Conservation (phyloP, 176 grass and related monocot genomes). For the Oryza officinalis region DNA sequence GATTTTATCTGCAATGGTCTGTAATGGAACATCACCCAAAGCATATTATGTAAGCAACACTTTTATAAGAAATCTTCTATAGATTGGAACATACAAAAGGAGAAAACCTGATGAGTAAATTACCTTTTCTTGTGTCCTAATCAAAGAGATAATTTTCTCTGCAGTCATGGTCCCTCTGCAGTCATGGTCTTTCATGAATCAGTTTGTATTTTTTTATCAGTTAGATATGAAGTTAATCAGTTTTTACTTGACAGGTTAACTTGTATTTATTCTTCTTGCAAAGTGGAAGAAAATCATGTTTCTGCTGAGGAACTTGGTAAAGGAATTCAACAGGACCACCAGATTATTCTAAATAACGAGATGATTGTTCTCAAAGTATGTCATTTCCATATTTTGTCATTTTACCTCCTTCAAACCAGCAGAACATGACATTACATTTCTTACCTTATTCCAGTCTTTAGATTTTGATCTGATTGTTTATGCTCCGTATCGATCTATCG, state of each 20-base stretch:
- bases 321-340: slow-evolving; percentile 91
- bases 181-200: slow-evolving; percentile 11
- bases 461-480: slow-evolving; percentile 93
- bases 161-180: background rate
- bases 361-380: slow-evolving; percentile 85
- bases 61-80: background rate
- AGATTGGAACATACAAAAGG: background rate
- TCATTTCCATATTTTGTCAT: slow-evolving; percentile 27
- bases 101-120: background rate
- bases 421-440: slow-evolving; percentile 26
- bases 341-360: slow-evolving; percentile 95
- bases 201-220: slow-evolving; percentile 15
- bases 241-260: slow-evolving; percentile 76
- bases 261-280: slow-evolving; percentile 96
- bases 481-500: slow-evolving; percentile 83
- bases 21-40: slow-evolving; percentile 99
- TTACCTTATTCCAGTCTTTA: slow-evolving; percentile 64
- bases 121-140: background rate
- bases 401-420: slow-evolving; percentile 23
- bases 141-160: background rate
- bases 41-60: slow-evolving; percentile 86
- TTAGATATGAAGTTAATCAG: slow-evolving; percentile 12
- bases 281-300: slow-evolving; percentile 99
- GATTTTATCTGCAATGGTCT: slow-evolving; percentile 94
- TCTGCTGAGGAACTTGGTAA: slow-evolving; percentile 98